These are phyloP conservation scores for Boletus rubroflammeus DNA, from an alignment of 768 basidiomycete species.

Conservation along the genomic window DNA sequence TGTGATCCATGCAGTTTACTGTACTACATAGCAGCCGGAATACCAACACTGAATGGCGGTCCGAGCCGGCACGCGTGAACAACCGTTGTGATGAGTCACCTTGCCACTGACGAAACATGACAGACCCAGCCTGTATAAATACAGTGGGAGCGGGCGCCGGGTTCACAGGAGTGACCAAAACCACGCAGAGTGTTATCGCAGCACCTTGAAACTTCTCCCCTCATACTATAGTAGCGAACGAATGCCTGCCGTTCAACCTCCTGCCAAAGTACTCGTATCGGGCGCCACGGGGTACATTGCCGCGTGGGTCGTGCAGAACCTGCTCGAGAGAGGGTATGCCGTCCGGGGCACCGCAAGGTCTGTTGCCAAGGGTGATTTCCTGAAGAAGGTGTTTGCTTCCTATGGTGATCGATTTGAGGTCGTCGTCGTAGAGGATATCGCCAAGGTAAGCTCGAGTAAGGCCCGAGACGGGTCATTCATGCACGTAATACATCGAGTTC, in stretches of 20 bases:
- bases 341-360: slow-evolving; percentile 69
- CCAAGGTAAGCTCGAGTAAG: slow-evolving; percentile 35
- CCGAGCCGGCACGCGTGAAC: too few relatives aligned
- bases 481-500: too few relatives aligned
- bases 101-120: too few relatives aligned
- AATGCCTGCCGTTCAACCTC: slow-evolving; percentile 28
- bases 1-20: too few relatives aligned
- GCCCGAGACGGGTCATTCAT: neutral
- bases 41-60: too few relatives aligned
- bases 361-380: slow-evolving; percentile 52
- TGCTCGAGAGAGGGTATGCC: slow-evolving; percentile 59
- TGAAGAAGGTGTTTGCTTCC: slow-evolving; percentile 50
- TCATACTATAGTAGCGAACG: neutral
- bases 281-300: slow-evolving; percentile 27
- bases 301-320: slow-evolving; percentile 47
- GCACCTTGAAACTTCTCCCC: neutral
- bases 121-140: neutral
- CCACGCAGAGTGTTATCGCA: neutral
- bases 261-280: slow-evolving; percentile 30
- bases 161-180: neutral
- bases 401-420: slow-evolving; percentile 60
- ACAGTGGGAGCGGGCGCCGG: neutral
- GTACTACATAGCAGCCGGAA: too few relatives aligned
- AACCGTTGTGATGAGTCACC: too few relatives aligned
- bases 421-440: slow-evolving; percentile 68